Base-by-base conservation (phyloP, 805 yeast species). In the Hanseniaspora occidentalis region DNA sequence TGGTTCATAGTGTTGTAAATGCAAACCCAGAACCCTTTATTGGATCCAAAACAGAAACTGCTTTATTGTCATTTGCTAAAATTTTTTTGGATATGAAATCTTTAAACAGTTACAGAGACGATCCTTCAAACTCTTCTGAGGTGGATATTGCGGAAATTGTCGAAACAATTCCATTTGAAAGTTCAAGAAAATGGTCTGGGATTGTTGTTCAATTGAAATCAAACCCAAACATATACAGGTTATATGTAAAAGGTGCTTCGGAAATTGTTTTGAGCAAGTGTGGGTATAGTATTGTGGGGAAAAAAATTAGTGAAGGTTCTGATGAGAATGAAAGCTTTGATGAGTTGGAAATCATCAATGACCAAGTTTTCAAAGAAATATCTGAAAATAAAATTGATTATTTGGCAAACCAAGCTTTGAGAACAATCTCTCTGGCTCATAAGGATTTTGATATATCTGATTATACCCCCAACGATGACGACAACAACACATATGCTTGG, bases 1-100 rank as follows among this genome's bases (percentile, higher is more conserved):
- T 48, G 36, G 38, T 47, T 10, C 42, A 43, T n/a, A 40, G 43
- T 3, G 44, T 46, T 13, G 38, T 36, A 16, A 44, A 42, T 22
- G 50, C 42, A 38, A 45, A 47, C 43, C 52, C 62, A 38, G 92
- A 82, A 46, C 77, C 78, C 2, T 86, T 72, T 52, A 65, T 86
- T 37, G 99, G 99, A 6, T 84, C 94, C 43, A 92, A 92, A 59
- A 94, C 98, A 3, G 99, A 92, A 60, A 77, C 88, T 25, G 96
- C 98, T 0, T 60, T 92, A 42, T 66, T 92, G 31, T 65, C 75
- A 11, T 64, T 85, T 45, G 89, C 92, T 2, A 66, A 70, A 33
- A 66, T 70, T 35, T 66, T 70, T 35, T 67, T 85, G 45, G 69
- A 69, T 20, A 57, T 72, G 44, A 64, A 66, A 29, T 54, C 16